These are phyloP conservation scores for Umbelopsis sp. DNA, from an alignment of 192 early-diverging fungal species.

Conservation along the genomic window DNA sequence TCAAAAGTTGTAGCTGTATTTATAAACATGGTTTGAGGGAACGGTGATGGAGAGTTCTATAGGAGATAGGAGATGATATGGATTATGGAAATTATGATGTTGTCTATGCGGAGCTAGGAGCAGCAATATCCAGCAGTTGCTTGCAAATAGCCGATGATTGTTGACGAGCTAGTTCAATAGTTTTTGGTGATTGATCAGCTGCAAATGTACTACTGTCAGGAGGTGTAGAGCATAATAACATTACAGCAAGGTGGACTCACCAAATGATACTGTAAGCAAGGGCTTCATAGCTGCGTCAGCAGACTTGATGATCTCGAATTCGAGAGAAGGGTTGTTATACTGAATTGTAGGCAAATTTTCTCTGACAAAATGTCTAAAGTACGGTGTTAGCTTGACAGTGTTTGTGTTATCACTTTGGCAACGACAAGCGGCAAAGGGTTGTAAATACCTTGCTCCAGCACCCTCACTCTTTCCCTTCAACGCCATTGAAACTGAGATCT, in stretches of 20 bases:
- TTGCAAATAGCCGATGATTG: constrained; percentile 10
- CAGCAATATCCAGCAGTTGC: constrained; percentile 7
- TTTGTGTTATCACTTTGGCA: neutral
- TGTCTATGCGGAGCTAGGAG: neutral
- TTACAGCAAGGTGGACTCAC: constrained; percentile 30
- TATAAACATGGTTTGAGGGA: too few relatives aligned
- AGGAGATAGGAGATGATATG: too few relatives aligned
- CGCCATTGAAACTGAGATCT: constrained; percentile 51
- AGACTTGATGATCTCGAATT: constrained; percentile 48
- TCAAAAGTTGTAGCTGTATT: too few relatives aligned
- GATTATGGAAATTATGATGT: neutral
- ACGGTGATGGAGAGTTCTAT: too few relatives aligned
- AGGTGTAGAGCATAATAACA: neutral
- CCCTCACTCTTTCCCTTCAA: constrained; percentile 47
- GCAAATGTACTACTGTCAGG: neutral
- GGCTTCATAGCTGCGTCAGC: constrained; percentile 45
- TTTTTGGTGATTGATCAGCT: constrained; percentile 16
- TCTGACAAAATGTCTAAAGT: constrained; percentile 52
- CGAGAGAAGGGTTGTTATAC: constrained; percentile 56
- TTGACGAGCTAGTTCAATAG: constrained; percentile 3
- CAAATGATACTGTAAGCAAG: constrained; percentile 53
- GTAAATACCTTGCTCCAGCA: constrained; percentile 52
- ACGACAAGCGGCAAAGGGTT: neutral
- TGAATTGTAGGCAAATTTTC: constrained; percentile 57
- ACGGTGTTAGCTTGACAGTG: neutral